Percentiles rank a stretch among this genome's conserved stretches.
These are phyloP conservation scores for Hypoxylon sp. DNA, from an alignment of 2,329 filamentous ascomycete genomes.

Conservation along the genomic window DNA sequence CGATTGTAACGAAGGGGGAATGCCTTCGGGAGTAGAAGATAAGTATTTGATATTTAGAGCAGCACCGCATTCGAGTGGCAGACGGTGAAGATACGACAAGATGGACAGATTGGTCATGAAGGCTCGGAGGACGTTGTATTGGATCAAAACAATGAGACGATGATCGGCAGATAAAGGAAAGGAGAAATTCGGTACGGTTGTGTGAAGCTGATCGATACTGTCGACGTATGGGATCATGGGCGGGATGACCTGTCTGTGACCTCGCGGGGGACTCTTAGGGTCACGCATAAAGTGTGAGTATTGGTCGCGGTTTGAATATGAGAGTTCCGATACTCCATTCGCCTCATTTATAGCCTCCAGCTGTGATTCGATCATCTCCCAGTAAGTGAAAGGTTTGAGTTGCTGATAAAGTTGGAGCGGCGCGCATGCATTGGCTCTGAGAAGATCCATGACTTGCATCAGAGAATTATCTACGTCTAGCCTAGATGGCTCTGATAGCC, in stretches of 20 bases:
- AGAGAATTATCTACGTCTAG: constrained; percentile 4
- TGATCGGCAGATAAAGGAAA: constrained; percentile 50
- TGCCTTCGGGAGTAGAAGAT: constrained; percentile 35
- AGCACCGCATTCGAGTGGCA: constrained; percentile 48
- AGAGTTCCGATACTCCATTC: not conserved
- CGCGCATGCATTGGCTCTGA: constrained; percentile 6
- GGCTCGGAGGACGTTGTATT: constrained; percentile 48
- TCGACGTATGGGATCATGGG: constrained; percentile 46
- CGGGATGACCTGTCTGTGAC: constrained; percentile 26
- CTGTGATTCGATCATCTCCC: constrained; percentile 41
- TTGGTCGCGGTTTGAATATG: not conserved
- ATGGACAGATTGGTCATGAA: constrained; percentile 48
- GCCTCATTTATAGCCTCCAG: constrained; percentile 15
- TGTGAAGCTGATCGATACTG: constrained; percentile 5
- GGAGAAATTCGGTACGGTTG: constrained; percentile 29
- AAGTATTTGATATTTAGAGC: constrained; percentile 43
- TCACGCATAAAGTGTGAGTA: not conserved
- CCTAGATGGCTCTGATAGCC: not conserved
- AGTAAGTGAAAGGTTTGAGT: constrained; percentile 46
- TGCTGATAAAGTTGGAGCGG: constrained; percentile 11
- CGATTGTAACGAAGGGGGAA: constrained; percentile 47
- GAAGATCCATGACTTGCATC: constrained; percentile 20
- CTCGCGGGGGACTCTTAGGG: not conserved
- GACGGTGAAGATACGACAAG: constrained; percentile 43
- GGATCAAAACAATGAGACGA: constrained; percentile 46